Conservation (phyloP, 2,329 filamentous ascomycete species). For the Hirsutella rhossiliensis region DNA sequence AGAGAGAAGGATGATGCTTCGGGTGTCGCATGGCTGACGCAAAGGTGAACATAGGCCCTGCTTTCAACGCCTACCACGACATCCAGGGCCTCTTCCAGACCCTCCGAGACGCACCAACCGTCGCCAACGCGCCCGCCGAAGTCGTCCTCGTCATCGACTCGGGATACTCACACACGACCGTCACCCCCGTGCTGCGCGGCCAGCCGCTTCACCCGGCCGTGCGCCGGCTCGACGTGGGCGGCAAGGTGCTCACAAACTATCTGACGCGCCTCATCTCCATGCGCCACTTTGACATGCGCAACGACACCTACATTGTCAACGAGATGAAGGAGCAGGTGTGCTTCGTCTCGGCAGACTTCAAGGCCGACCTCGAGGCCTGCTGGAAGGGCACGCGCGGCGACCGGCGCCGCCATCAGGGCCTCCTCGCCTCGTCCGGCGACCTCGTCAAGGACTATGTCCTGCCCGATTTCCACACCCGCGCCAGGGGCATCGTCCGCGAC, state of each 20-base stretch:
- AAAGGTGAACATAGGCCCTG: conserved; percentile 38
- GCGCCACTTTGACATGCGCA: conserved; percentile 89
- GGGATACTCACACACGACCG: conserved; percentile 84
- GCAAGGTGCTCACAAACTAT: conserved; percentile 88
- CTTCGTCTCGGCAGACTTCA: conserved; percentile 71
- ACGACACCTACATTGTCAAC: conserved; percentile 87
- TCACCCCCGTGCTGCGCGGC: conserved; percentile 76
- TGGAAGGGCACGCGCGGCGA: conserved; percentile 68
- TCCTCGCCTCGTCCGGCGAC: conserved; percentile 38
- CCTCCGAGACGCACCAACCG: conserved; percentile 30
- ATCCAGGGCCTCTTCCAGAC: conserved; percentile 57
- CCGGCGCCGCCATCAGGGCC: conserved; percentile 34
- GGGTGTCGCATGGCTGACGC: not conserved
- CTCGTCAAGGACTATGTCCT: conserved; percentile 87
- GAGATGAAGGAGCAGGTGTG: conserved; percentile 89
- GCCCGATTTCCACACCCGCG: conserved; percentile 57
- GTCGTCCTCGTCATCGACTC: conserved; percentile 81
- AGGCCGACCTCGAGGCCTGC: conserved; percentile 61
- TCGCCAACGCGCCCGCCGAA: conserved; percentile 49
- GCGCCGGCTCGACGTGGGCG: conserved; percentile 78
- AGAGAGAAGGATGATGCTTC: too few relatives aligned
- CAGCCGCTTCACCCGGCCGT: conserved; percentile 70
- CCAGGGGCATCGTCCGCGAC: conserved; percentile 59
- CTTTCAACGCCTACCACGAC: conserved; percentile 74
- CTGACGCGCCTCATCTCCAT: conserved; percentile 81